Evolutionary conservation across 345 rosid genomes (phyloP).

Genomic region (Iberis pinnata): DNA sequence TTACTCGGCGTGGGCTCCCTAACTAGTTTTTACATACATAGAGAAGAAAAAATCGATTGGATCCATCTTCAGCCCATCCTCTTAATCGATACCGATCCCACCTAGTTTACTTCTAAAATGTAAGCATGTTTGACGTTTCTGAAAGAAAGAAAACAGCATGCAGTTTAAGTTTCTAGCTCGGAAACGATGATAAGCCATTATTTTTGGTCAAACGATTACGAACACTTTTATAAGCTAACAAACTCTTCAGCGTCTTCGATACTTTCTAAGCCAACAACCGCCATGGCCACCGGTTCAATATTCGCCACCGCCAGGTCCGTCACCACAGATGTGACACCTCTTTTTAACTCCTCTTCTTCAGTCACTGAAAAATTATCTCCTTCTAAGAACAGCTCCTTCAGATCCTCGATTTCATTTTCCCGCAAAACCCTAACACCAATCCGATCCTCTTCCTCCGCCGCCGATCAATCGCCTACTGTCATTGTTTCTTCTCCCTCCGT

Average conservation of each 20-base stretch:
- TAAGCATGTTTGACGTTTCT: too few species aligned
- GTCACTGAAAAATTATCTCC: constrained; percentile 7
- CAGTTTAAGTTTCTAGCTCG: too few species aligned
- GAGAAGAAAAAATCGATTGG: too few species aligned
- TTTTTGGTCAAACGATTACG: too few species aligned
- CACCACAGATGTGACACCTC: constrained; percentile 12
- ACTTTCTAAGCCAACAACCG: constrained; percentile 19
- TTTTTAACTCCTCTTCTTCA: not conserved
- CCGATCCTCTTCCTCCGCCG: constrained; percentile 30
- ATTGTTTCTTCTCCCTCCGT: constrained; percentile 13
- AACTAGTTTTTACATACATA: too few species aligned
- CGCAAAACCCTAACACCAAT: constrained; percentile 29
- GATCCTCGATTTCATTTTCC: constrained; percentile 24
- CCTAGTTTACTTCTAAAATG: too few species aligned
- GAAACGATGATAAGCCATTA: constrained; percentile 36
- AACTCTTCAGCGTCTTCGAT: constrained; percentile 11
- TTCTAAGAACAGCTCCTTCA: constrained; percentile 10
- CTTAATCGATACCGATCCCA: too few species aligned
- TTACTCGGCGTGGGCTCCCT: too few species aligned
- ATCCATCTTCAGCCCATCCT: too few species aligned
- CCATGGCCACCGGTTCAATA: constrained; percentile 27
- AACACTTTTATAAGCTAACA: too few species aligned
- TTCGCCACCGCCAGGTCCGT: constrained; percentile 14
- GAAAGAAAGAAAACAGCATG: too few species aligned
- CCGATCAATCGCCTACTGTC: constrained; percentile 28